These are phyloP conservation scores for Podospora pseudoanserina DNA, from an alignment of 495 filamentous ascomycete species.

Conservation along the genomic window DNA sequence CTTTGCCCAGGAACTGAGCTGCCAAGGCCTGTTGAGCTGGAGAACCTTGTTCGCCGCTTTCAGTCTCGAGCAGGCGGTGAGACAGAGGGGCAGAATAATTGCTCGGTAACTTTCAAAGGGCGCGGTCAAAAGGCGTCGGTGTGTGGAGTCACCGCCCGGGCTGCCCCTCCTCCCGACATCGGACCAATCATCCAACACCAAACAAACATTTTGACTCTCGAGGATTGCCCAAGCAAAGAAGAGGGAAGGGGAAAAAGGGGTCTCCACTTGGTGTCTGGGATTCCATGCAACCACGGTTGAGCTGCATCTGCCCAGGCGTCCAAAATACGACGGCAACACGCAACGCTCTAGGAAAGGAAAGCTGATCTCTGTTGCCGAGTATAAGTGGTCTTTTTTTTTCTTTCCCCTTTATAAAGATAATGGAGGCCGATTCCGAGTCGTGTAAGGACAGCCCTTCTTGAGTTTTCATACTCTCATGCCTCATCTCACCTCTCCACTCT, in stretches of 20 bases:
- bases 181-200: constrained; percentile 15
- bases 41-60: background rate
- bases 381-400: background rate
- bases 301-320: constrained; percentile 14
- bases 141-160: background rate
- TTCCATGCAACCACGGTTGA: constrained; percentile 14
- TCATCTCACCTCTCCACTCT: background rate
- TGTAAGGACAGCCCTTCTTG: constrained; percentile 22
- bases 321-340: constrained; percentile 13
- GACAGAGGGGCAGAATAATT: constrained; percentile 9
- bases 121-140: background rate
- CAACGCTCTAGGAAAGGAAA: background rate
- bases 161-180: constrained; percentile 21
- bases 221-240: background rate
- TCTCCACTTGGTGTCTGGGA: constrained; percentile 11
- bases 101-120: background rate
- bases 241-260: constrained; percentile 4
- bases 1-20: background rate
- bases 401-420: constrained; percentile 9
- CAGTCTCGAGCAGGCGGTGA: constrained; percentile 13
- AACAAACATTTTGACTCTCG: background rate
- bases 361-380: constrained; percentile 6
- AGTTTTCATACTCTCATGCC: background rate
- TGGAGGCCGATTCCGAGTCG: constrained; percentile 21
- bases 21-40: background rate